Evolutionary conservation across 108 stramenopile species (phyloP).

Genomic region (Nannochloropsis salina): DNA sequence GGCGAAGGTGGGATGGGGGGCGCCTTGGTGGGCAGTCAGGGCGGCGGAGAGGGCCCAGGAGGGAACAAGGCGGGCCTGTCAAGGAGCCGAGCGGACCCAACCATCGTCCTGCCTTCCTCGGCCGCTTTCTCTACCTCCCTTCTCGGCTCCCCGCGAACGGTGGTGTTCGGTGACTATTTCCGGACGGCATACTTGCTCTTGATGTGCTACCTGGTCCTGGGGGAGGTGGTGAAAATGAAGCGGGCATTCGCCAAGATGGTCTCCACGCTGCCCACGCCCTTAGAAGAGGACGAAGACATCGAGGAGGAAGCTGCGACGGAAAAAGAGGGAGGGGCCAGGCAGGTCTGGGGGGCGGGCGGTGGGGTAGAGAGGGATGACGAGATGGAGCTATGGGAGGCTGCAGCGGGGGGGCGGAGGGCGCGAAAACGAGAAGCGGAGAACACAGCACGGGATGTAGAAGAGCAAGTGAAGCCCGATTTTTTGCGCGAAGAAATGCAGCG

Average conservation of each 20-base stretch:
- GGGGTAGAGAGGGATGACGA: not conserved
- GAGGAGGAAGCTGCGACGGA: slow-evolving; percentile 47
- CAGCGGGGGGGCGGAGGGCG: not conserved
- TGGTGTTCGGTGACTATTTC: slow-evolving; percentile 52
- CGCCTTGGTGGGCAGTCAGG: not conserved
- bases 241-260: slow-evolving; percentile 60
- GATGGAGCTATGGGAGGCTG: not conserved
- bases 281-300: not conserved
- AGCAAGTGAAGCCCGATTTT: slow-evolving; percentile 40
- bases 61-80: not conserved
- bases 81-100: too few species aligned
- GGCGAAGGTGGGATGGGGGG: not conserved
- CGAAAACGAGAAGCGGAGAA: slow-evolving; percentile 40
- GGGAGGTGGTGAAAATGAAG: slow-evolving; percentile 65
- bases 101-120: not conserved
- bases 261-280: slow-evolving; percentile 38
- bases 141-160: slow-evolving; percentile 35
- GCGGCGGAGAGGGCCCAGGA: not conserved
- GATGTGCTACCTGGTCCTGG: slow-evolving; percentile 72
- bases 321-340: slow-evolving; percentile 35
- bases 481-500: slow-evolving; percentile 42
- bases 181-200: slow-evolving; percentile 76
- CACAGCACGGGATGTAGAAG: slow-evolving; percentile 30
- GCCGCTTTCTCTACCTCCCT: not conserved
- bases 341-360: too few species aligned